phyloP scores from a whole-genome alignment of 2,329 filamentous ascomycete genomes.

The Diaporthe humulicola region DNA sequence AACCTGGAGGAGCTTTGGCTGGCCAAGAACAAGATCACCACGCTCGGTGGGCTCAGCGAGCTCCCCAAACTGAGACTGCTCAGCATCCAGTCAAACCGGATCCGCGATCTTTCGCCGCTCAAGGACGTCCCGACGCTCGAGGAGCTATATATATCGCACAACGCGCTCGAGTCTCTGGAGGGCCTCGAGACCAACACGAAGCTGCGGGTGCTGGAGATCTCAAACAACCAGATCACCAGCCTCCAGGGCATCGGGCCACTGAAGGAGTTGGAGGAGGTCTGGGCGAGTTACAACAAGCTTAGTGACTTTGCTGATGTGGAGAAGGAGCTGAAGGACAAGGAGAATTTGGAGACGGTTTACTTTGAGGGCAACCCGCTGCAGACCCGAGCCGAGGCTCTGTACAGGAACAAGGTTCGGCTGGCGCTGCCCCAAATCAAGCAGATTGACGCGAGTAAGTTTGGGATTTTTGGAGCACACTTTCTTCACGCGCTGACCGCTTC shows the following conservation, averaged over 20 bases:
- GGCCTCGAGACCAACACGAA: constrained; percentile 77
- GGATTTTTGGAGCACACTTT: not conserved
- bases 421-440: constrained; percentile 89
- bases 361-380: constrained; percentile 97
- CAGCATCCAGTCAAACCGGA: constrained; percentile 95
- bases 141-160: constrained; percentile 96
- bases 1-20: constrained; percentile 91
- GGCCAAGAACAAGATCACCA: constrained; percentile 95
- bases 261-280: constrained; percentile 85
- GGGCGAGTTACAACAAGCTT: constrained; percentile 92
- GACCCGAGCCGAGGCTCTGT: constrained; percentile 81
- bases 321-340: constrained; percentile 80
- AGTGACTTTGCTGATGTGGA: constrained; percentile 87
- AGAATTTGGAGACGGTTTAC: constrained; percentile 88
- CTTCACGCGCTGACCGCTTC: constrained; percentile 14
- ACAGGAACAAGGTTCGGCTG: constrained; percentile 92
- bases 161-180: constrained; percentile 82
- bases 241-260: constrained; percentile 80
- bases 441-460: constrained; percentile 94
- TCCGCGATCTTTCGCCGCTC: constrained; percentile 82
- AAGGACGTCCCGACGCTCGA: constrained; percentile 81
- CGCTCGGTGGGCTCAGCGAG: constrained; percentile 81
- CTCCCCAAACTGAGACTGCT: constrained; percentile 87
- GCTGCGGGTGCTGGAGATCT: constrained; percentile 87
- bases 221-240: constrained; percentile 85